A percentile compares a stretch with the other conserved stretches of the same genome.
These are phyloP conservation scores for Olyra latifolia DNA, from an alignment of 176 grass and related monocot species.

Conservation along the genomic window DNA sequence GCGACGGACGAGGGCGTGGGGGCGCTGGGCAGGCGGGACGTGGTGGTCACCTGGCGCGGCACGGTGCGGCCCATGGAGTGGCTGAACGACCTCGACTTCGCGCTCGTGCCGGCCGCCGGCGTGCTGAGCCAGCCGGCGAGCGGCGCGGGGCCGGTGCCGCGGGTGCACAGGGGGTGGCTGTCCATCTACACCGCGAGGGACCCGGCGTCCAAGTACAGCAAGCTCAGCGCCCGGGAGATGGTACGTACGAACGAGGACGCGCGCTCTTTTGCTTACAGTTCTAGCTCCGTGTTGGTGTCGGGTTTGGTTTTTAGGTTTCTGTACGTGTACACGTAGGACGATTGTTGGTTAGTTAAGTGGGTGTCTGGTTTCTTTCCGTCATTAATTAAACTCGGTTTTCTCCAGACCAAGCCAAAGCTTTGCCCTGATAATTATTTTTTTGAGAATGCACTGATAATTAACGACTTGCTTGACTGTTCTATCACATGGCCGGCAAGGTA, in stretches of 20 bases:
- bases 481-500: neutral
- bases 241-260: neutral
- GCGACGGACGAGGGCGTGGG: constrained; percentile 32
- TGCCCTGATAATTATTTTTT: neutral
- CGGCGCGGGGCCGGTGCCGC: neutral
- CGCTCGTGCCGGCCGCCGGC: constrained; percentile 35
- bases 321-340: too few species aligned
- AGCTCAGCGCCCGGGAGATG: constrained; percentile 40
- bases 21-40: constrained; percentile 54
- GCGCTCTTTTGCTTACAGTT: too few species aligned
- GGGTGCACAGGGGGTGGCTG: constrained; percentile 55
- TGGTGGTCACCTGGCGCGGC: constrained; percentile 61
- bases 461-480: neutral
- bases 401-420: neutral
- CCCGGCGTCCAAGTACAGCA: constrained; percentile 32
- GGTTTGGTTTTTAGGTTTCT: neutral
- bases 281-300: neutral
- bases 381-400: neutral
- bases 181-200: constrained; percentile 51
- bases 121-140: neutral
- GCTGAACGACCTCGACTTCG: constrained; percentile 52
- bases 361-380: neutral
- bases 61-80: constrained; percentile 49
- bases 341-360: neutral
- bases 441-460: too few species aligned